Evolutionary conservation across 2,329 filamentous ascomycete species (phyloP), one percentile per base, ranked within the genome.

Genomic region (Microthyrium microscopicum): DNA sequence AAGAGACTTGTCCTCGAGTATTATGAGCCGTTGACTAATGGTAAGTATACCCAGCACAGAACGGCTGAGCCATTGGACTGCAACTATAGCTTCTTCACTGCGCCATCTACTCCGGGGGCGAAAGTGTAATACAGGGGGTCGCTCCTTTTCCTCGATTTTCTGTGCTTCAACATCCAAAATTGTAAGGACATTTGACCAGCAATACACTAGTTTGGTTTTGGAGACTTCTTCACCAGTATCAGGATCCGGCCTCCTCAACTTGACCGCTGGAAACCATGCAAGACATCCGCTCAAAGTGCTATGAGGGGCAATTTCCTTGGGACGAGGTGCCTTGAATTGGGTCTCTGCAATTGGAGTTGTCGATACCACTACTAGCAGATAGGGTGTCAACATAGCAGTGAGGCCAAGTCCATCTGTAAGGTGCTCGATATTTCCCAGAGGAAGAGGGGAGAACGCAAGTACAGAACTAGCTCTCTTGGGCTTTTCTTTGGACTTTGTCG

Each of bases 151-250:
- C 11, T 73, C 68, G 1, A 67, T 51, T 17, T 63, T 57, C 9
- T 75, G 62, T 44, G 89, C 78, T 33, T 87, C 75, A 8, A 95
- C 73, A 41, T 98, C 89, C 17, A 98, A 60, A 4, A 98, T 76
- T 0, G 85, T 95, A 42, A 98, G 60, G n/a, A 95, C 73, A 47
- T 95, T 95, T 2, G 89, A 95, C 89, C 89, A 98, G 54, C 85
- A 94, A 57, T 98, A 98, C 1, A 82, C 87, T 13, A 98, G 67
- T 53, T 98, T 95, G 24, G 77, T 79, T 47, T 75, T 77, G 13
- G 81, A 85, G 7, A 76, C 65, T 5, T 74, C 69, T 45, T 73
- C 77, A 4, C 72, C 73, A 1, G 70, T 72, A 29, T 69, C 64
- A 2, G 70, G 61, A 40, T 83, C 75, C 7, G 73, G 68, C 12